Evolutionary conservation across 2,329 filamentous ascomycete species (phyloP).

Genomic region (Epichloe festucae): DNA sequence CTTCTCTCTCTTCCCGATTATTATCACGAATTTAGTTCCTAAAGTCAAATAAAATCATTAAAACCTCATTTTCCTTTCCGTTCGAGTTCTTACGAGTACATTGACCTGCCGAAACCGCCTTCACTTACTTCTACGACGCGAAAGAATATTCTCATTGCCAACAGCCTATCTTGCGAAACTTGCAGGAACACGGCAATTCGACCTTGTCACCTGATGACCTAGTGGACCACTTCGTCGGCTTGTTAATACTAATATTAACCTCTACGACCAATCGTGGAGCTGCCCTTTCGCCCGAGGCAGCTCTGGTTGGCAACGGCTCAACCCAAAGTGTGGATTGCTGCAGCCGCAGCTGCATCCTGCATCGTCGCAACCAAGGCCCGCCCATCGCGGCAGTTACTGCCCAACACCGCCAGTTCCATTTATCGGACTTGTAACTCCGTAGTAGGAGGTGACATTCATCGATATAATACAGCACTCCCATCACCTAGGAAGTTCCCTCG

Average conservation of each 20-base stretch:
- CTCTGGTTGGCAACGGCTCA: slow-evolving; percentile 5
- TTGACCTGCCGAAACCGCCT: neutral
- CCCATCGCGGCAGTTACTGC: slow-evolving; percentile 2
- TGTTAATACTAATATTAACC: neutral
- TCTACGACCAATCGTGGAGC: slow-evolving; percentile 2
- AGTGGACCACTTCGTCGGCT: neutral
- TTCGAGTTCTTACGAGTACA: too few relatives aligned
- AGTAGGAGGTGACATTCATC: slow-evolving; percentile 4
- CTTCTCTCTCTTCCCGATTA: too few relatives aligned
- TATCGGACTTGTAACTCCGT: neutral
- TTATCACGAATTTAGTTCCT: too few relatives aligned
- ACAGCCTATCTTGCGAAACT: neutral
- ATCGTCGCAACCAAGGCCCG: neutral
- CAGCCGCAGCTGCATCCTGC: slow-evolving; percentile 5
- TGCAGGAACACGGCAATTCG: neutral
- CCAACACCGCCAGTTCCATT: neutral
- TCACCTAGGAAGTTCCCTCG: neutral
- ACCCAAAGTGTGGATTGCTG: slow-evolving; percentile 2
- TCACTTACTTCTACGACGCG: neutral
- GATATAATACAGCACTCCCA: slow-evolving; percentile 1
- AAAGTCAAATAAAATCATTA: too few relatives aligned
- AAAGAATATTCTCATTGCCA: neutral
- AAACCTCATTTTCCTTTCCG: too few relatives aligned
- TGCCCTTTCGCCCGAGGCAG: neutral
- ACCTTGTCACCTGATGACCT: neutral